Base-by-base conservation (phyloP, 2,329 filamentous ascomycete species). In the Sporothrix variecibatus region DNA sequence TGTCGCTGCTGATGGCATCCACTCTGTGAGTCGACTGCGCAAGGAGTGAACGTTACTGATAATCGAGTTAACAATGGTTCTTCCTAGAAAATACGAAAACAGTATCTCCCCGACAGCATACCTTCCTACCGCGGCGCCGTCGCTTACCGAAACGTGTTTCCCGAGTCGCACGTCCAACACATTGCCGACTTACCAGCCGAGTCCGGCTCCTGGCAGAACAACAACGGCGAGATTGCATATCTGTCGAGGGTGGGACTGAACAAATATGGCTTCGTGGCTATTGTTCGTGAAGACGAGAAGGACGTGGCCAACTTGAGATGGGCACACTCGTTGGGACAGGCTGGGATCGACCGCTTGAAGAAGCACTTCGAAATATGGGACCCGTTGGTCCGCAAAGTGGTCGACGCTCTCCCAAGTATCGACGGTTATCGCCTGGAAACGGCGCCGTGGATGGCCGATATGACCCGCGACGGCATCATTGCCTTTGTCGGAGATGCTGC, bases 401-500 rank as follows among this genome's bases (percentile, higher is more conserved):
- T 74, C 20, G 31, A 64, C 17, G 53, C 28, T 5, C 46, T 71
- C 8, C 72, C 67, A 6, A 58, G 58, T 1, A 56, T 74, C 31
- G 72, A 74, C n/a, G 72, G 62, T 6, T 74, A 71, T n/a, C 67
- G 53, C 2, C 58, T 74, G 17, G 65, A 71, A 40, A 65, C 43
- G 34, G 67, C 72, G 20, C 67, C 72, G 4, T 74, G 72, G 72
- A 71, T 74, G 72, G 46, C 70, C 28, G 28, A 74, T 23, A 28
- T 74, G 56, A 71, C 58, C 20, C 31, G 56, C 9, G 67, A 74
- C 38, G 46, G 31, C 17, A 20, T 65, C n/a, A 46, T 74, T 53
- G 67, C 67, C n/a, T 74, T 74, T 51, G 53, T 71, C 20, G 72
- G 72, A 23, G 72, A 74, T 34, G 72, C 72, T 31, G 72, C 72